These are phyloP conservation scores for Cucumis melo DNA, from an alignment of 306 rosid genomes.

Conservation along the genomic window DNA sequence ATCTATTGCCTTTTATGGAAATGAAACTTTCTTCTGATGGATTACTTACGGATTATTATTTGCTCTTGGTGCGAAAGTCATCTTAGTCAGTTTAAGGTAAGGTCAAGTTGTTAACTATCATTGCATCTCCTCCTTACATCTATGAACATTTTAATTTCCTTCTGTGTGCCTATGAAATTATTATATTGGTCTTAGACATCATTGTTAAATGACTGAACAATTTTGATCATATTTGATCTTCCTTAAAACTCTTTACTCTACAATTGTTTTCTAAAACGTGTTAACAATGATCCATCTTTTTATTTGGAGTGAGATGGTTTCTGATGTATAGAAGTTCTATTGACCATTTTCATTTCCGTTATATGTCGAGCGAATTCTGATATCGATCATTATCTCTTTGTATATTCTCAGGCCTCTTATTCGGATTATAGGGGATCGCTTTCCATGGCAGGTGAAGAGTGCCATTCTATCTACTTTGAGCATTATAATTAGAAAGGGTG, in stretches of 20 bases:
- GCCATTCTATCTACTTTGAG: conserved; percentile 84
- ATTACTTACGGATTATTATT: background rate
- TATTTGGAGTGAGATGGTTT: background rate
- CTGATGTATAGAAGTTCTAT: background rate
- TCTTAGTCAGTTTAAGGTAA: background rate
- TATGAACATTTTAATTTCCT: background rate
- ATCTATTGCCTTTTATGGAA: background rate
- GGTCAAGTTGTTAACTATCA: background rate
- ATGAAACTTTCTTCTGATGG: background rate
- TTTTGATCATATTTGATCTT: background rate
- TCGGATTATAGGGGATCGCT: conserved; percentile 91
- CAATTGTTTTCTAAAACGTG: background rate
- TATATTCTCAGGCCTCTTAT: conserved; percentile 71
- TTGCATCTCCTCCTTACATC: background rate
- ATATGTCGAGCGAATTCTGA: conserved; percentile 13
- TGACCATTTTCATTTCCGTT: background rate
- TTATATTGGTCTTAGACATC: background rate
- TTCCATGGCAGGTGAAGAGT: conserved; percentile 99
- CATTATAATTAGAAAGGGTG: conserved; percentile 73
- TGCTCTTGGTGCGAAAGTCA: background rate
- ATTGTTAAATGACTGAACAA: background rate
- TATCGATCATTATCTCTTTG: conserved; percentile 6
- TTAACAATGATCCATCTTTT: background rate
- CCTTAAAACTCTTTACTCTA: background rate
- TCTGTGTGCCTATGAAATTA: background rate